Evolutionary conservation across 257 asterid species (phyloP), one percentile per base, ranked within the genome.

Genomic region (Plantago ovata): DNA sequence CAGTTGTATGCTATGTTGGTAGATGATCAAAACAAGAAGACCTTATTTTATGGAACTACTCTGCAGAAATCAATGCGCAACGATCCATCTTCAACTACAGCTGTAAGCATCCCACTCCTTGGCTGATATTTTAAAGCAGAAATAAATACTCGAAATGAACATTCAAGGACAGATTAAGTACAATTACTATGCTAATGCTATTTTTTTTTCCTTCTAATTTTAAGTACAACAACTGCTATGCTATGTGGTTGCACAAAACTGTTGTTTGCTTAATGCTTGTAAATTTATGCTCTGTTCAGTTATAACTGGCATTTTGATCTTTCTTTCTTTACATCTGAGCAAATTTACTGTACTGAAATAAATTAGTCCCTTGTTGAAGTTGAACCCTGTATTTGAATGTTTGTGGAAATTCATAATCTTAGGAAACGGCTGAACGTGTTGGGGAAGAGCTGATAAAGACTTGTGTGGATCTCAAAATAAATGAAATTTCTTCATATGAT

Each of bases 391-490:
- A 40, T 11, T 8, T 28, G 4, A 28, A 40, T 40, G 7, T 40
- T 40, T 40, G 45, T 13, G 36, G 19, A 49, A 20, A 38, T 22
- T 71, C n/a, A 51, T 36, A 51, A 54, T 65, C 10, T 24, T 71
- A 85, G 98, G 95, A 88, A 77, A 95, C 94, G 60, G 95, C 97
- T 1, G 69, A 75, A 70, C 79, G 71, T 9, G 82, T 92, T 16
- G 98, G 95, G 13, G 89, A 88, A 74, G 83, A 84, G 77, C 94
- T 88, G 47, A 67, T 92, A n/a, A 83, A 80, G 79, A 33, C 91
- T 0, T 85, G 98, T 66, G 70, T 66, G 4, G 94, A 77, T 60
- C 95, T 92, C 62, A 54, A 76, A 73, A 82, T 92, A 33, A 58
- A 73, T 33, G 95, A 92, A 56, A 82, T 85, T 11, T 85, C 94